Evolutionary conservation across 2,329 filamentous ascomycete species (phyloP).

Genomic region (Colletotrichum salicis): DNA sequence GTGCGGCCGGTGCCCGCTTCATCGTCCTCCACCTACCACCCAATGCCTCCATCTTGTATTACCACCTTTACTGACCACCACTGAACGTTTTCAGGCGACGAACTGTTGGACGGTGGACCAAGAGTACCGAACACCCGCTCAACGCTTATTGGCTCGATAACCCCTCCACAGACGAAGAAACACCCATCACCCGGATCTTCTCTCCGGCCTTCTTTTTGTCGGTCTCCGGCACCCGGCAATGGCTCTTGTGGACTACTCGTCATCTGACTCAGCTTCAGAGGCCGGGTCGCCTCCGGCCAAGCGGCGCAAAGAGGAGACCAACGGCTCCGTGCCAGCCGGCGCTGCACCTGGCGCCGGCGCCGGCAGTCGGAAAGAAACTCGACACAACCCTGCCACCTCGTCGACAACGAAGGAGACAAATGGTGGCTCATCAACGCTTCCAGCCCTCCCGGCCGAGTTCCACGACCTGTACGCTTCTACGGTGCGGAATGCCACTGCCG

Average conservation of each 20-base stretch:
- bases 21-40: neutral
- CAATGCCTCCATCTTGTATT: neutral
- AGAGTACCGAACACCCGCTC: neutral
- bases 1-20: neutral
- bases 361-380: slow-evolving; percentile 4
- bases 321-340: slow-evolving; percentile 1
- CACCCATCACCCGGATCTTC: neutral
- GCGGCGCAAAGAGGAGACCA: slow-evolving; percentile 44
- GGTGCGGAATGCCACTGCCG: slow-evolving; percentile 78
- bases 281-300: slow-evolving; percentile 49
- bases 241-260: slow-evolving; percentile 75
- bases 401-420: neutral
- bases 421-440: slow-evolving; percentile 54
- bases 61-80: neutral
- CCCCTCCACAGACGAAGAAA: neutral
- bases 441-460: slow-evolving; percentile 82
- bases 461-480: slow-evolving; percentile 90
- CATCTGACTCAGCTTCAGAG: slow-evolving; percentile 49
- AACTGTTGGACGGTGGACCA: neutral
- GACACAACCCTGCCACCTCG: neutral
- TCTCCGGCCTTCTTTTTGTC: neutral
- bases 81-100: slow-evolving; percentile 13
- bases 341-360: neutral
- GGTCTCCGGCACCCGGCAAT: slow-evolving; percentile 48
- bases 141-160: neutral